Base-by-base conservation (phyloP, 257 asterid species). In the Buddleja alternifolia region DNA sequence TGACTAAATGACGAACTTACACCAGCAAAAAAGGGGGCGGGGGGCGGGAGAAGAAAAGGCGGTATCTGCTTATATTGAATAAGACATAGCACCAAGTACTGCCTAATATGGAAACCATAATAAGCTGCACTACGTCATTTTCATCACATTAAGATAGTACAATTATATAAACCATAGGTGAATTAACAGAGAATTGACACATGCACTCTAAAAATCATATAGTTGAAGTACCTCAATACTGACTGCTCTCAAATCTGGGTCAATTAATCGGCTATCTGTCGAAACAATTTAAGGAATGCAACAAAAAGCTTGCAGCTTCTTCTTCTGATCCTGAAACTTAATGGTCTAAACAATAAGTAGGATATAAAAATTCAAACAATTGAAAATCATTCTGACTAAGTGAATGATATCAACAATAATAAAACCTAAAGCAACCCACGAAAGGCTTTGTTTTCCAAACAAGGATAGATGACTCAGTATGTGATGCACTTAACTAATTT, bases 151-250 rank as follows among this genome's bases (percentile, higher is more conserved):
- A 57, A 44, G 21, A 14, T 29, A 57, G 4, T 11, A 7, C 34
- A 29, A 29, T 2, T 29, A 57, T 32, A 34, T 10, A 57, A 41
- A 11, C 14, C 40, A 29, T 45, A 9, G 3, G 50, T 15, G 20
- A 54, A 37, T 17, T 59, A 36, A 10, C 6, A 50, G 24, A 21
- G 19, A 65, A 29, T 36, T 52, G 34, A 29, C 34, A 29, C 34
- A 29, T 29, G 53, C 39, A 63, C 66, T 63, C 32, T 41, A 48
- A 61, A 68, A 42, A 68, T 41, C 54, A 74, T n/a, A n/a, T n/a
- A 37, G 54, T 54, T 25, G 21, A 62, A 46, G 44, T 46, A 63
- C 47, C 69, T 57, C 32, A 40, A 57, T 12, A 29, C 46, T 34
- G 20, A 57, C 58, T 52, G 58, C 62, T 63, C 34, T 36, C 37